These are phyloP conservation scores for Plasmodium sp. DNA, from an alignment of 169 alveolate species.

Conservation along the genomic window DNA sequence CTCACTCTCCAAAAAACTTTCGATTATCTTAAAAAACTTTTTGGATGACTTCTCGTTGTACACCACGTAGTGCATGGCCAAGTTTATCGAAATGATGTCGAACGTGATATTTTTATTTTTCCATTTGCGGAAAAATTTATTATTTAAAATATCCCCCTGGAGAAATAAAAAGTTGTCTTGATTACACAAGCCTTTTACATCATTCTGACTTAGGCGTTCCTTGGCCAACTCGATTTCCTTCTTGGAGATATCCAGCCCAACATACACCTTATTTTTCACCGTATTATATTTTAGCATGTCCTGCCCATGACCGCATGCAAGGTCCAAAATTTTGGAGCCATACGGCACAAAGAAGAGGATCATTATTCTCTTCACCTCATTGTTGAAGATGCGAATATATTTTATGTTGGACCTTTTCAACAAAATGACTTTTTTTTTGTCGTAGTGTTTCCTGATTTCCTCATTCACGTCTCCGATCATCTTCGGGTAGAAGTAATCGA, in stretches of 20 bases:
- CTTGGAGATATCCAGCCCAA: constrained; percentile 91
- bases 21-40: constrained; percentile 87
- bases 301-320: constrained; percentile 94
- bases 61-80: constrained; percentile 93
- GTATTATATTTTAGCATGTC: constrained; percentile 90
- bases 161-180: constrained; percentile 43
- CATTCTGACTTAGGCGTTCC: constrained; percentile 83
- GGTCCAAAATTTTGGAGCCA: constrained; percentile 86
- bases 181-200: constrained; percentile 64
- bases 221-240: constrained; percentile 90
- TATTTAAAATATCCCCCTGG: constrained; percentile 73
- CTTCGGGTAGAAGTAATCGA: constrained; percentile 85
- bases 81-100: constrained; percentile 90
- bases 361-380: constrained; percentile 86
- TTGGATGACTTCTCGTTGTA: constrained; percentile 89
- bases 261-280: constrained; percentile 83
- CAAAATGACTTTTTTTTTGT: constrained; percentile 84
- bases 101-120: constrained; percentile 72
- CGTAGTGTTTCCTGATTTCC: constrained; percentile 86
- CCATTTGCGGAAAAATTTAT: constrained; percentile 70
- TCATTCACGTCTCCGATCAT: constrained; percentile 87
- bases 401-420: constrained; percentile 86
- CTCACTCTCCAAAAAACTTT: constrained; percentile 60
- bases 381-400: constrained; percentile 85
- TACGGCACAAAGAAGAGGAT: constrained; percentile 78